Conservation (phyloP, 1,139 yeast genomes). For the Scheffersomyces illinoinensis region DNA sequence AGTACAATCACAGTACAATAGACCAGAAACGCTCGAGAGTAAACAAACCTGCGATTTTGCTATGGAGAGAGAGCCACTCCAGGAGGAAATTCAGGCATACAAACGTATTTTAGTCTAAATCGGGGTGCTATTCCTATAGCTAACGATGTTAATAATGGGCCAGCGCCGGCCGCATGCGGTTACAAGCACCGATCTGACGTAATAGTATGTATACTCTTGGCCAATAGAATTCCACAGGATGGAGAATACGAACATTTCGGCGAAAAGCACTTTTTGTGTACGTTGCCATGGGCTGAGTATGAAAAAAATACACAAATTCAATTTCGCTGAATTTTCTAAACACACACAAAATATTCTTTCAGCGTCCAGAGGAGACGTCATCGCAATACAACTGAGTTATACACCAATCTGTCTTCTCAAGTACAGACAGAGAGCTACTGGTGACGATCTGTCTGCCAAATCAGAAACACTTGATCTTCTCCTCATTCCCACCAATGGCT, state of each 20-base stretch:
- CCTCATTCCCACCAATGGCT: not conserved
- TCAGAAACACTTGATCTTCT: not conserved
- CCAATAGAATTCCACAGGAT: not conserved
- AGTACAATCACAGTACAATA: not conserved
- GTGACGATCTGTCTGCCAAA: not conserved
- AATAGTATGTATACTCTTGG: not conserved
- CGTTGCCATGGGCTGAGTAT: not conserved
- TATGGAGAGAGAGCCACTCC: not conserved
- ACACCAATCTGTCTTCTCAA: not conserved
- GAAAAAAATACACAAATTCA: not conserved
- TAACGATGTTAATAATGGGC: not conserved
- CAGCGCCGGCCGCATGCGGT: not conserved
- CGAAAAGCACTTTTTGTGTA: not conserved
- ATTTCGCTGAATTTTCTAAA: too few species aligned
- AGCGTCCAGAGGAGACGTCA: not conserved
- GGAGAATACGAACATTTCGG: not conserved
- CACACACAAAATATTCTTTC: not conserved
- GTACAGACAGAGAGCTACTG: not conserved
- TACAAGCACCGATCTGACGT: not conserved
- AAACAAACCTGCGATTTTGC: not conserved
- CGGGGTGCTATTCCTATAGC: not conserved
- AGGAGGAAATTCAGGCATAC: not conserved
- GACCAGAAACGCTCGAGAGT: not conserved
- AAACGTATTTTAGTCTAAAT: not conserved
- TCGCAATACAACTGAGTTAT: not conserved